A percentile compares a stretch with the other conserved stretches of the same genome.
phyloP scores from a whole-genome alignment of 257 asterid species.

The Nicotiana attenuata region DNA sequence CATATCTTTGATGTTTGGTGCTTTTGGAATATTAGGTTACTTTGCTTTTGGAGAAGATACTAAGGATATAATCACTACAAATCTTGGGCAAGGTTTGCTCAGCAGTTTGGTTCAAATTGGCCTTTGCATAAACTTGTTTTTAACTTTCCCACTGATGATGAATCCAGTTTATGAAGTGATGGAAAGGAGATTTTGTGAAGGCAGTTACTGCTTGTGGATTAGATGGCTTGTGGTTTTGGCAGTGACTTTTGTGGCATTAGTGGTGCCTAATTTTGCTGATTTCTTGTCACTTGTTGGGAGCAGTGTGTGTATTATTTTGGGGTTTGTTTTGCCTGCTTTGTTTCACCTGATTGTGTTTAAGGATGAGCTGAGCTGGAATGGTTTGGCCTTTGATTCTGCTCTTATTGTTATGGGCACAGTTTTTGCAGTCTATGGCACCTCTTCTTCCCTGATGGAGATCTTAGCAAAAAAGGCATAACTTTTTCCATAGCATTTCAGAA shows the following conservation, averaged over 20 bases:
- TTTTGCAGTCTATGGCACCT: slow-evolving; percentile 29
- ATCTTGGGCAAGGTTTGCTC: slow-evolving; percentile 64
- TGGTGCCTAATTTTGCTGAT: slow-evolving; percentile 82
- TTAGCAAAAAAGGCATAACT: slow-evolving; percentile 2
- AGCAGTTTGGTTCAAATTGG: slow-evolving; percentile 69
- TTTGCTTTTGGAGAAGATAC: slow-evolving; percentile 75
- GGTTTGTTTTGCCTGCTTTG: slow-evolving; percentile 70
- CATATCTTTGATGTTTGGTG: slow-evolving; percentile 59
- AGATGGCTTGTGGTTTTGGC: slow-evolving; percentile 62
- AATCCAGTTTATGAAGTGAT: slow-evolving; percentile 83
- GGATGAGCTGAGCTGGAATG: slow-evolving; percentile 43
- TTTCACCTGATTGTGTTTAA: slow-evolving; percentile 61
- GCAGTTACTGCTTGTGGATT: slow-evolving; percentile 67
- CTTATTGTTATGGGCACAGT: slow-evolving; percentile 24
- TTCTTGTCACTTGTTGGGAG: slow-evolving; percentile 85
- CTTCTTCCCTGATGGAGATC: slow-evolving; percentile 28
- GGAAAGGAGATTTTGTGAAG: slow-evolving; percentile 78
- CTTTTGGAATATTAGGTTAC: slow-evolving; percentile 71
- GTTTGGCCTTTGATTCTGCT: slow-evolving; percentile 18
- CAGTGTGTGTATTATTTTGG: slow-evolving; percentile 78
- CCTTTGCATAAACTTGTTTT: slow-evolving; percentile 59
- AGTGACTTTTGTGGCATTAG: slow-evolving; percentile 53
- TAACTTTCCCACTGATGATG: slow-evolving; percentile 83
- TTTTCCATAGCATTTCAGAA: neutral
- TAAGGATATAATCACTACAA: slow-evolving; percentile 71